Evolutionary conservation across 2,329 filamentous ascomycete species (phyloP), one percentile per base, ranked within the genome.

Genomic region (Pseudogymnoascus sp.): DNA sequence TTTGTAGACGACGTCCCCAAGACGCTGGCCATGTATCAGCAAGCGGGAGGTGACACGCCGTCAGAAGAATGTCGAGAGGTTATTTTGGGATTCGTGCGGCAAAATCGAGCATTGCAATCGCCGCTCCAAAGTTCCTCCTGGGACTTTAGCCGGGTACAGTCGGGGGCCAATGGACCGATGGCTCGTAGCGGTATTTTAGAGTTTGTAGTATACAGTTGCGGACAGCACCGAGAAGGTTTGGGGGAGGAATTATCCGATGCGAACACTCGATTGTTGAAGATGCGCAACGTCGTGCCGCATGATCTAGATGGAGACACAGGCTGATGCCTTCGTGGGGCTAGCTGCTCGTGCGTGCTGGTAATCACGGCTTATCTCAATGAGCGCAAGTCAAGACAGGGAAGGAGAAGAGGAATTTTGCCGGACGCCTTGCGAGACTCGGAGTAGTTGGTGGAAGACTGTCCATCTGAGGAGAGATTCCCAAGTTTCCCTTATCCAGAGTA

Each of bases 91-190:
- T 31, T 54, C 47, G 47, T 8, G 10, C 47, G 47, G 47, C 47
- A 54, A 54, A 54, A 54, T 18, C 47, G 47, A 54, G 47, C 47
- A 54, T 54, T 54, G 47, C 47, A 54, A 54, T 54, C 47, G 47
- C 47, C 47, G 47, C 47, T 54, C 26, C 26, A 31, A 54, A 31
- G 26, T 31, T 54, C 26, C 47, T 54, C 47, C 47, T 31, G 23
- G 26, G 47, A 31, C 16, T 54, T 54, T 54, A 54, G 12, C 47
- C 47, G 47, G 47, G 26, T 54, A 16, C 16, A 8, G 26, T 54
- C 47, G 7, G 47, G 47, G 26, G 47, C 47, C 47, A 54, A 54
- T 54, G 47, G 47, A 54, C 26, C 31, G 26, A 31, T 54, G 26
- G 47, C 23, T 10, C 8, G 47, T 54, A 12, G 47, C 26, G 26